Evolutionary conservation across 2,329 filamentous ascomycete species (phyloP), one percentile per base, ranked within the genome.

Genomic region (Zymoseptoria tritici): DNA sequence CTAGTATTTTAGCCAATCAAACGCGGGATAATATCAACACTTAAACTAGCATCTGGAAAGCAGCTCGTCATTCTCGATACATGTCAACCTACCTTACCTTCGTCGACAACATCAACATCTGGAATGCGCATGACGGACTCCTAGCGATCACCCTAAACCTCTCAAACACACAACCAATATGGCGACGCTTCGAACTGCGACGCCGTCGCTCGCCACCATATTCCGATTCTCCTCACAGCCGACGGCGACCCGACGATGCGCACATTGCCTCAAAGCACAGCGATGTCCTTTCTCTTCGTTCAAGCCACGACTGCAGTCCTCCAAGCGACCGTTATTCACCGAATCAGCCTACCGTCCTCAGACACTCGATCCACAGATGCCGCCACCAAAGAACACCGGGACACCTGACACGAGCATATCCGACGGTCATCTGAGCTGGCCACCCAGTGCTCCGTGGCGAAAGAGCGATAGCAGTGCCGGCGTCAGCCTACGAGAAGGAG

Each of bases 291-390:
- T 80, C 67, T 77, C 77, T 51, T 75, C 76, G 22, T 74, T 71
- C 61, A 69, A 61, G 49, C 69, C 72, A 5, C 71, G 71, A 13
- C 71, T 75, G 22, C 75, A 77, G 26, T 81, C 80, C n/a, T 81
- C 80, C 9, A 83, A 83, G 68, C 78, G 84, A 55, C 81, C 83
- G 62, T 80, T 89, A 71, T 85, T 86, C 71, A 88, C 85, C 11
- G 83, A 83, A 31, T 86, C 84, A 19, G 83, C 83, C 54, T 85
- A 86, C 67, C 83, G 82, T 59, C 84, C 85, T 20, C 81, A 84
- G 60, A 78, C 79, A 1, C 73, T 88, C n/a, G 77, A 81, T 16
- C 74, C 80, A 0, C 77, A 80, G 53, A 81, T 83, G 65, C 82
- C 83, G 11, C 82, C 83, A 57, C 83, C 83, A 52, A 80, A 83